These are phyloP conservation scores for Paradendryphiella salina DNA, from an alignment of 2,329 filamentous ascomycete species.

Conservation along the genomic window DNA sequence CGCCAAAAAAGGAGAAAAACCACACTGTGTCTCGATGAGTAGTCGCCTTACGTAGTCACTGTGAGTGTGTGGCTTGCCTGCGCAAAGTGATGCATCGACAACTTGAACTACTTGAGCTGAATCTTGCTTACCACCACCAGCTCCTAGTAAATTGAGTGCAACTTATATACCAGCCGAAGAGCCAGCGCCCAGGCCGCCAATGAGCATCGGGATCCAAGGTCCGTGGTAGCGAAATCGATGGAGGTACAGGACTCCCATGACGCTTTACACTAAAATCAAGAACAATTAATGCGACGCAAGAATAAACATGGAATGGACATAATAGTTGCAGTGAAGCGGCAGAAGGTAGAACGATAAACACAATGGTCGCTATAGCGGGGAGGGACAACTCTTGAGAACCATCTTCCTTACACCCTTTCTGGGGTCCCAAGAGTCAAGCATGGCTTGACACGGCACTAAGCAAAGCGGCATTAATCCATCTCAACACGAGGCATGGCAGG, in stretches of 20 bases:
- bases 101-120: constrained; percentile 41
- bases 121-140: constrained; percentile 34
- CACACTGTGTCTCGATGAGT: constrained; percentile 24
- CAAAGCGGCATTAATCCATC: not conserved
- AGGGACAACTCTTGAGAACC: constrained; percentile 1
- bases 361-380: not conserved
- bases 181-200: constrained; percentile 37
- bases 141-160: constrained; percentile 37
- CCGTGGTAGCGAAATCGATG: constrained; percentile 36
- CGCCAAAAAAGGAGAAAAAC: constrained; percentile 42
- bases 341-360: not conserved
- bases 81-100: constrained; percentile 39
- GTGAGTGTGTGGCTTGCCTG: constrained; percentile 7
- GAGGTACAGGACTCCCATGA: constrained; percentile 30
- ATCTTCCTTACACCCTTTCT: not conserved
- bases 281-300: not conserved
- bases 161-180: constrained; percentile 39
- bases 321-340: not conserved
- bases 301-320: not conserved
- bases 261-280: constrained; percentile 1
- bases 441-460: constrained; percentile 1
- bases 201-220: constrained; percentile 40
- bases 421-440: constrained; percentile 1
- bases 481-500: constrained; percentile 2
- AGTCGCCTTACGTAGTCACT: not conserved